Evolutionary conservation across 371 early-diverging fungal genomes (phyloP).

Genomic region (Apophysomyces ossiformis): DNA sequence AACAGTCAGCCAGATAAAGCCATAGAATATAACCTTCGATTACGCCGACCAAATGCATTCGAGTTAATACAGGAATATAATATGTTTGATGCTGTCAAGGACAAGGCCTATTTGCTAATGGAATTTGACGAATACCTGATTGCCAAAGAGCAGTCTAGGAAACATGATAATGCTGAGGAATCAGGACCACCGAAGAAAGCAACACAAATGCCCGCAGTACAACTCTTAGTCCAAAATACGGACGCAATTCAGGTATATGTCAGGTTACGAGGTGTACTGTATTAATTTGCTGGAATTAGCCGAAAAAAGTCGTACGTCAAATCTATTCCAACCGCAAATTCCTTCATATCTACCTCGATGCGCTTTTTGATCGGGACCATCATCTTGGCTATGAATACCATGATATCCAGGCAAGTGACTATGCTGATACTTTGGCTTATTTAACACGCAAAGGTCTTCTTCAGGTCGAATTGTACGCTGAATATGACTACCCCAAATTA

Average conservation of each 20-base stretch:
- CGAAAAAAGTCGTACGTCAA: conserved; percentile 70
- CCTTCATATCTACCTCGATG: conserved; percentile 89
- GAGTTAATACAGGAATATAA: conserved; percentile 77
- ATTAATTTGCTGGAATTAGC: conserved; percentile 36
- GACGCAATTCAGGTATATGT: conserved; percentile 78
- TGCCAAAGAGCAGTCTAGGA: conserved; percentile 33
- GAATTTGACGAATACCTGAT: conserved; percentile 78
- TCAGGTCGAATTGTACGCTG: conserved; percentile 89
- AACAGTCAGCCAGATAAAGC: conserved; percentile 79
- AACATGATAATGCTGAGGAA: conserved; percentile 14
- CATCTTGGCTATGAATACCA: conserved; percentile 82
- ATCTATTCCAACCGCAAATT: conserved; percentile 57
- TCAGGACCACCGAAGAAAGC: conserved; percentile 27
- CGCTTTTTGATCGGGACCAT: conserved; percentile 76
- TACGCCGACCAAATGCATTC: conserved; percentile 74
- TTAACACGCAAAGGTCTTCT: not conserved
- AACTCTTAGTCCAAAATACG: conserved; percentile 80
- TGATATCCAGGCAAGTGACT: conserved; percentile 65
- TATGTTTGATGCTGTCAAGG: conserved; percentile 78
- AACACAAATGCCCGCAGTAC: conserved; percentile 66
- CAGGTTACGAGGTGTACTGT: conserved; percentile 8
- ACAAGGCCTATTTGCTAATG: conserved; percentile 79
- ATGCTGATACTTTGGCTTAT: not conserved
- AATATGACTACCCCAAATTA: conserved; percentile 78
- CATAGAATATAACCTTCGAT: conserved; percentile 79